Base-by-base conservation (phyloP, 2,329 filamentous ascomycete genomes). In the Stemphylium beticola region DNA sequence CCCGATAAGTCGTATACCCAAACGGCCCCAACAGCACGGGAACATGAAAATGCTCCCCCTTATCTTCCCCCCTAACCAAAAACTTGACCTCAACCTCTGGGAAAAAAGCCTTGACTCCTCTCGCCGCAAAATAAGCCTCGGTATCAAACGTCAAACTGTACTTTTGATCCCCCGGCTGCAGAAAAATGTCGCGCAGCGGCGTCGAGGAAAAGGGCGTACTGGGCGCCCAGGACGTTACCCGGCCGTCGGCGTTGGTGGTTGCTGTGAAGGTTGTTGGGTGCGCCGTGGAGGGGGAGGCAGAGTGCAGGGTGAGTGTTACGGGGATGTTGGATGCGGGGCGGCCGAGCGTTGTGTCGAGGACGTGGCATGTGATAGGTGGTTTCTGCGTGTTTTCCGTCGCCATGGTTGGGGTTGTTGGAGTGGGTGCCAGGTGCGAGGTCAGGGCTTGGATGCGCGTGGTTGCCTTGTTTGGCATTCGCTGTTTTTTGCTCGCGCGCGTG, bases 1-100 rank as follows among this genome's bases (percentile, higher is more conserved):
- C 91, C 42, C 91, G 80, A 76, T 95, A 95, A 9, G 90, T 93
- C 36, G 88, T 90, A 77, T 92, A 95, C 72, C 88, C 89, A 77
- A 87, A 93, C 26, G 90, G 90, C 60, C 88, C 87, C 77, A 93
- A 74, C 73, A 95, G 71, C 69, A 95, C 75, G 39, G 91, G 91
- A 3, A 95, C 89, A 78, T 95, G 91, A 70, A 90, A 93, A 69
- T 89, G 86, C 80, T 90, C 86, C 18, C 73, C 69, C 55, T 71
- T 73, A 81, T 60, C 63, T 45, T 57, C 76, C 54, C 74, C 74
- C 60, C 79, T 78, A 2, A 82, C 78, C 58, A 77, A 64, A 69
- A 86, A 86, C 50, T 76, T 78, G 48, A 86, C 73, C 68, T 83
- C 81, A 2, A 86, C 83, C 69, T 82, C 79, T 1, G 82, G 82